Evolutionary conservation across 768 basidiomycete species (phyloP), one percentile per base, ranked within the genome.

Genomic region (Psilocybe tampanensis): DNA sequence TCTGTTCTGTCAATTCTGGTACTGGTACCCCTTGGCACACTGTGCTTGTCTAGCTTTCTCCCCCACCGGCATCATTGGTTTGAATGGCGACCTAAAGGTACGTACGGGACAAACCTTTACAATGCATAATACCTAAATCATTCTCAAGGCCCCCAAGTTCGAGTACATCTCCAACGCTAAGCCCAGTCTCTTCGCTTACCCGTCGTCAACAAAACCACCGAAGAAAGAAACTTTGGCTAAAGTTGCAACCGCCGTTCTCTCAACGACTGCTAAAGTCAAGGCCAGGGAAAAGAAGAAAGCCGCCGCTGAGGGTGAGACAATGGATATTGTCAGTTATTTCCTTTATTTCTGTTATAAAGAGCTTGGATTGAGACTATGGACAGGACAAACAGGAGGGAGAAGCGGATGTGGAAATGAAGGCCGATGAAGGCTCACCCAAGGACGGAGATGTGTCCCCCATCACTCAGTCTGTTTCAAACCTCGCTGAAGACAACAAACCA

Each of bases 1-100:
- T 17, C 74, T 99, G 69, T 99, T 99, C 78, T 92, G 92, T 66
- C 97, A 99, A 72, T 98, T 99, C 76, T 99, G 97, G 97, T 98
- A 98, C 71, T 99, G 97, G 97, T 99, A 95, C 74, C 97, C 97
- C 32, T 78, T 98, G 23, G 94, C 95, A 13, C 95, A 98, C 67
- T 94, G 91, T 60, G 90, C 92, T 15, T 91, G 89, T 64, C 76
- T 99, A 61, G 89, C 95, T 2, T 98, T 99, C 72, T 90, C 93
- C 54, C 95, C 97, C 2, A 99, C 97, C 13, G 95, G 90, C 8
- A 89, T 99, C 54, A 94, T 99, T 64, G 96, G 94, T 26, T 73
- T 98, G 56, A 90, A 94, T 65, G 88, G 83, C 59, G 85, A 95
- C 59, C 76, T 98, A 49, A 90, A 92, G 81, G 92, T 94, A 60